Base-by-base conservation (phyloP, 805 yeast species). In the Candida ulmi region DNA sequence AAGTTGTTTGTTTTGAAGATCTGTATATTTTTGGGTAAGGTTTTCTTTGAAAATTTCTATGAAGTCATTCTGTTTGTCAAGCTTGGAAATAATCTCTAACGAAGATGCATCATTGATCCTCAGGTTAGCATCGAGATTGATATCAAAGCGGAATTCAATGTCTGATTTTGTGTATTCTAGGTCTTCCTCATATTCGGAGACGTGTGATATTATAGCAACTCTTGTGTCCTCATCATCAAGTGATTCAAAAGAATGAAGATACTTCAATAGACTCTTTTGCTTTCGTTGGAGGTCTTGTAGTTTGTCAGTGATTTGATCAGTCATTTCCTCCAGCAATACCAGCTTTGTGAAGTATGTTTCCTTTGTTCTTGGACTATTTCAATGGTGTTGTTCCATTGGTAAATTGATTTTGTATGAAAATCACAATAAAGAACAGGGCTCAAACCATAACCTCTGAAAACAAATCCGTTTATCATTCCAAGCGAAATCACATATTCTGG, bases 61-160 rank as follows among this genome's bases (percentile, higher is more conserved):
- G 33, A 54, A 54, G 13, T 51, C 57, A 6, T 9, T n/a, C 0
- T 37, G 34, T 28, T 48, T 46, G 17, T 40, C 32, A 21, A 35
- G 46, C 11, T 40, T 34, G 2, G 44, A 30, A 3, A 38, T 38
- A 4, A 26, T 15, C 0, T 29, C 18, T 3, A 37, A 13, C 8
- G 39, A 16, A 3, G 36, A 41, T 0, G 18, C 8, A 18, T 39
- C 28, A 1, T 28, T 19, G 3, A 23, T 11, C n/a, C 16, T 16
- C 13, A 40, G 19, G 15, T 36, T n/a, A 2, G 34, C 35, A 12
- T 35, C 27, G 3, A 48, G 30, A 7, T 42, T 37, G 11, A 51
- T 37, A 2, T 45, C 56, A 24, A 38, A 48, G 30, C 43, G 37
- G 35, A 54, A 55, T 17, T 49, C 45, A 7, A 54, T 33, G 24